Evolutionary conservation across 106 monocot genomes (phyloP).

Genomic region (Allium fistulosum): DNA sequence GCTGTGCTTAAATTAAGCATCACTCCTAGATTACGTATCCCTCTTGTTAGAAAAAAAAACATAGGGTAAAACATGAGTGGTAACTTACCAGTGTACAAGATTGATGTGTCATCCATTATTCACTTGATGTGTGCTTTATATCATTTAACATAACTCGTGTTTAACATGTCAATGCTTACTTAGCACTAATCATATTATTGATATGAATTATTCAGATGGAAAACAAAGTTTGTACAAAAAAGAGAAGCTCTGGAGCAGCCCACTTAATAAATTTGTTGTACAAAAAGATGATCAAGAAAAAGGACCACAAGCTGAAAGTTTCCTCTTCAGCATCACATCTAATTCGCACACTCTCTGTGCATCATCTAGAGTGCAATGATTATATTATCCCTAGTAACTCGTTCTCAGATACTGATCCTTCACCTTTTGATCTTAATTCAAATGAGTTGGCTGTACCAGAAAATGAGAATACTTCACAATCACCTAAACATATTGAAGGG

Average conservation of each 20-base stretch:
- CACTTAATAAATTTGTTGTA: constrained; percentile 27
- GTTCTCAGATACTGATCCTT: constrained; percentile 5
- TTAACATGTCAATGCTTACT: too few species aligned
- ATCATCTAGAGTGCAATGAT: constrained; percentile 61
- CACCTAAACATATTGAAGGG: neutral
- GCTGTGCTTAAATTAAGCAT: too few species aligned
- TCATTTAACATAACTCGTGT: too few species aligned
- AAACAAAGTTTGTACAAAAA: constrained; percentile 11
- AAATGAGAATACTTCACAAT: neutral
- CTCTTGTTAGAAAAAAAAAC: too few species aligned
- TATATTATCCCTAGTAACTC: constrained; percentile 22
- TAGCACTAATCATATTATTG: too few species aligned
- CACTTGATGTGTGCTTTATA: too few species aligned
- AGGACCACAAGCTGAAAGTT: constrained; percentile 22
- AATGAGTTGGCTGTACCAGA: constrained; percentile 7
- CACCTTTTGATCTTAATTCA: constrained; percentile 8
- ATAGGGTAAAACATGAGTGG: too few species aligned
- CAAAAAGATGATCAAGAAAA: constrained; percentile 26
- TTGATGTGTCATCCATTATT: too few species aligned
- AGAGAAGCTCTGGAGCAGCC: constrained; percentile 24
- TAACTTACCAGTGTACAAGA: too few species aligned
- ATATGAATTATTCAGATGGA: constrained; percentile 4
- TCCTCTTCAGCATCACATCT: constrained; percentile 32
- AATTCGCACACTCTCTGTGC: constrained; percentile 51
- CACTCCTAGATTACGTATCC: too few species aligned